These are phyloP conservation scores for Anacardium occidentale DNA, from an alignment of 345 rosid species.

Conservation along the genomic window DNA sequence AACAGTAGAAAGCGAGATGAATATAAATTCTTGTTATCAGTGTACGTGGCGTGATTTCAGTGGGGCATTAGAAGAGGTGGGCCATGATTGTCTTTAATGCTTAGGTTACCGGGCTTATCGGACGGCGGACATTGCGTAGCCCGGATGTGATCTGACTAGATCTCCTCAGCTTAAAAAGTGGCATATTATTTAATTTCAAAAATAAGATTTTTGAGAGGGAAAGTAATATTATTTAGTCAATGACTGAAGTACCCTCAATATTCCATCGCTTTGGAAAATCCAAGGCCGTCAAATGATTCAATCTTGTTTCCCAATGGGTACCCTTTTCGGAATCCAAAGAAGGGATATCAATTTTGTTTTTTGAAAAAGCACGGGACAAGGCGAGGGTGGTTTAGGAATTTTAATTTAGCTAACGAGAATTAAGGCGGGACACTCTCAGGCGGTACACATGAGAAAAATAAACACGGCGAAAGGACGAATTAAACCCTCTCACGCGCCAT, in stretches of 20 bases:
- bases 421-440: conserved; percentile 26
- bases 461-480: conserved; percentile 32
- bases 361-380: not conserved
- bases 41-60: conserved; percentile 36
- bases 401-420: not conserved
- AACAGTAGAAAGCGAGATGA: conserved; percentile 13
- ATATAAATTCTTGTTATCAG: conserved; percentile 3
- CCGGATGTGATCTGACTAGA: not conserved
- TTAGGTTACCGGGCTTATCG: conserved; percentile 13
- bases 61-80: conserved; percentile 17
- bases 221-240: not conserved
- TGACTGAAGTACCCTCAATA: not conserved
- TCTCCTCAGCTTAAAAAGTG: not conserved
- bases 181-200: conserved; percentile 6
- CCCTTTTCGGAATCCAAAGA: conserved; percentile 27
- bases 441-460: conserved; percentile 10
- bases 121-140: conserved; percentile 44
- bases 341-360: not conserved
- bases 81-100: conserved; percentile 19
- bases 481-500: conserved; percentile 35
- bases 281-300: not conserved
- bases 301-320: not conserved
- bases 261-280: no score
- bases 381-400: conserved; percentile 1
- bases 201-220: not conserved